Percentiles rank a stretch among this genome's conserved stretches.
phyloP scores from a whole-genome alignment of 768 basidiomycete genomes.

The Pleurotus tuoliensis region DNA sequence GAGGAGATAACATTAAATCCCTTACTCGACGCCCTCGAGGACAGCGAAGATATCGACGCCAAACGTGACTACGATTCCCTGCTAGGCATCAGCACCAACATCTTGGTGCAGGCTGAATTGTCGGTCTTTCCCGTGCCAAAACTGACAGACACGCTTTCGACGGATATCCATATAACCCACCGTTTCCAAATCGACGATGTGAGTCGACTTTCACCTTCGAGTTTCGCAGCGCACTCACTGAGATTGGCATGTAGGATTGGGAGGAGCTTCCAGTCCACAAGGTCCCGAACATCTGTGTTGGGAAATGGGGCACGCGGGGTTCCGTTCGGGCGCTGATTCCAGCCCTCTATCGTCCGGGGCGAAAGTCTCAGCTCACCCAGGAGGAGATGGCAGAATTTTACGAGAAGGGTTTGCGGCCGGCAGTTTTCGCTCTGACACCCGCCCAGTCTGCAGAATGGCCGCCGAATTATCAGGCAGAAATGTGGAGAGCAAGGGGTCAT shows the following conservation, averaged over 20 bases:
- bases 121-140: constrained; percentile 13
- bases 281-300: constrained; percentile 5
- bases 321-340: constrained; percentile 2
- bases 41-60: not conserved
- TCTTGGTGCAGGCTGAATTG: constrained; percentile 5
- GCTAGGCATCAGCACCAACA: constrained; percentile 15
- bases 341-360: not conserved
- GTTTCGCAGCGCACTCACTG: not conserved
- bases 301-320: constrained; percentile 2
- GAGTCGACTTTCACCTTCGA: not conserved
- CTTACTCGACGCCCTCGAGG: constrained; percentile 6
- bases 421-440: not conserved
- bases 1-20: constrained; percentile 15
- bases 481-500: constrained; percentile 2
- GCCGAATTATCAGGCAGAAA: constrained; percentile 3
- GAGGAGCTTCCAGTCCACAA: not conserved
- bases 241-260: not conserved
- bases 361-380: not conserved
- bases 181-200: constrained; percentile 8
- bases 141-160: constrained; percentile 12
- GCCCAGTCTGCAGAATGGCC: constrained; percentile 10
- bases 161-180: constrained; percentile 16
- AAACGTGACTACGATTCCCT: constrained; percentile 20
- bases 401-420: constrained; percentile 10
- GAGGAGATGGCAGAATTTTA: constrained; percentile 6